phyloP scores from a whole-genome alignment of 208 protist genomes.

The Trypanosoma boissoni region DNA sequence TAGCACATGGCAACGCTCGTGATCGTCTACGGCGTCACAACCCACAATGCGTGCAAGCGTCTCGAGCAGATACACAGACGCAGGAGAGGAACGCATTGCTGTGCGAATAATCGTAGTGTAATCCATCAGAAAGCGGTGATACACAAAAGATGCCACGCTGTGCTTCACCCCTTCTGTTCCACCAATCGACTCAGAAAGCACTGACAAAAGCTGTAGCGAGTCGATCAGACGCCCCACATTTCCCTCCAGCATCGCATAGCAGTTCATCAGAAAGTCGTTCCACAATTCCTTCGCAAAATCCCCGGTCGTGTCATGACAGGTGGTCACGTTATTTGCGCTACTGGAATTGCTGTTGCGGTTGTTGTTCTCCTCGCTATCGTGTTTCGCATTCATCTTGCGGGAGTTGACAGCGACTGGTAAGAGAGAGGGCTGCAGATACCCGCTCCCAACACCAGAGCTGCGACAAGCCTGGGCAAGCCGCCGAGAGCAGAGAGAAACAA shows the following conservation, averaged over 20 bases:
- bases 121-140: conserved; percentile 55
- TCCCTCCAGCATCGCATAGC: conserved; percentile 10
- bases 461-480: conserved; percentile 10
- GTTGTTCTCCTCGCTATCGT: background rate
- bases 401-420: background rate
- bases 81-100: conserved; percentile 29
- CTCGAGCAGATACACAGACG: conserved; percentile 36
- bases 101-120: conserved; percentile 48
- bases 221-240: conserved; percentile 28
- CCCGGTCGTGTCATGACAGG: too few species aligned
- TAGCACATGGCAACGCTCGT: conserved; percentile 42
- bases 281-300: conserved; percentile 25
- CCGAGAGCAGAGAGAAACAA: conserved; percentile 29
- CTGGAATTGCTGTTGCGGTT: too few species aligned
- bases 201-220: conserved; percentile 20
- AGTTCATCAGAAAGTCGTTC: conserved; percentile 25
- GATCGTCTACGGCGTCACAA: conserved; percentile 39
- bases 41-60: conserved; percentile 57
- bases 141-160: conserved; percentile 37
- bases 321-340: too few species aligned
- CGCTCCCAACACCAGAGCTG: background rate
- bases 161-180: conserved; percentile 49
- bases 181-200: conserved; percentile 10
- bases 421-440: background rate
- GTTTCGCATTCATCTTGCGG: too few species aligned